Percentiles rank a stretch among this genome's conserved stretches.
phyloP scores from a whole-genome alignment of 495 filamentous ascomycete genomes.

The Penicillium cosmopolitanum region DNA sequence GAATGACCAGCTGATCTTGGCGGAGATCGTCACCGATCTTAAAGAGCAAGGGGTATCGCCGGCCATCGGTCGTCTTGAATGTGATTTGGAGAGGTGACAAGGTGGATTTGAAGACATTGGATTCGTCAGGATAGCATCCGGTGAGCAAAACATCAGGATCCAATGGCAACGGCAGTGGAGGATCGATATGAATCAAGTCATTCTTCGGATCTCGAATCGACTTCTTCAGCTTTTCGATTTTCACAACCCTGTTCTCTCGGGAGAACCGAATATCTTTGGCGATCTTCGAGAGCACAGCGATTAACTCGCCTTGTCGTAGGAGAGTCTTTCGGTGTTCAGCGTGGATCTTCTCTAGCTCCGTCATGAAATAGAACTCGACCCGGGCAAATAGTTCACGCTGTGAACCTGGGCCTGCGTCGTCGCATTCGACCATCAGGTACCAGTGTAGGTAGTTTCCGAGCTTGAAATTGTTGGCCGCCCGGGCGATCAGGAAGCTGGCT shows the following conservation, averaged over 20 bases:
- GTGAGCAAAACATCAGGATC: conserved; percentile 80
- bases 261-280: conserved; percentile 87
- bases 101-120: conserved; percentile 93
- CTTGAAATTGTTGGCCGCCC: conserved; percentile 82
- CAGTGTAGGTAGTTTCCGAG: conserved; percentile 95
- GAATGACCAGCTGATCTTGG: conserved; percentile 96
- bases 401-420: conserved; percentile 74
- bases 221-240: conserved; percentile 80
- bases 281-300: conserved; percentile 84
- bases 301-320: conserved; percentile 84
- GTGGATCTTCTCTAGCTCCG: conserved; percentile 64
- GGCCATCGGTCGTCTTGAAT: conserved; percentile 77
- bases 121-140: conserved; percentile 81
- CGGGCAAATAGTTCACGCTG: conserved; percentile 85
- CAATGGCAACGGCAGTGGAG: conserved; percentile 84
- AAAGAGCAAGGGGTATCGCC: conserved; percentile 89
- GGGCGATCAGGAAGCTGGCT: conserved; percentile 83
- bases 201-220: conserved; percentile 87
- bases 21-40: conserved; percentile 97
- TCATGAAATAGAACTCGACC: conserved; percentile 95
- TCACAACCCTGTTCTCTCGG: conserved; percentile 73
- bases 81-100: conserved; percentile 88
- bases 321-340: conserved; percentile 74
- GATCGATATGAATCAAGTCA: conserved; percentile 79
- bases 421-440: conserved; percentile 97